Evolutionary conservation across 305 asterid species (phyloP).

Genomic region (Stenogyne calaminthoides): DNA sequence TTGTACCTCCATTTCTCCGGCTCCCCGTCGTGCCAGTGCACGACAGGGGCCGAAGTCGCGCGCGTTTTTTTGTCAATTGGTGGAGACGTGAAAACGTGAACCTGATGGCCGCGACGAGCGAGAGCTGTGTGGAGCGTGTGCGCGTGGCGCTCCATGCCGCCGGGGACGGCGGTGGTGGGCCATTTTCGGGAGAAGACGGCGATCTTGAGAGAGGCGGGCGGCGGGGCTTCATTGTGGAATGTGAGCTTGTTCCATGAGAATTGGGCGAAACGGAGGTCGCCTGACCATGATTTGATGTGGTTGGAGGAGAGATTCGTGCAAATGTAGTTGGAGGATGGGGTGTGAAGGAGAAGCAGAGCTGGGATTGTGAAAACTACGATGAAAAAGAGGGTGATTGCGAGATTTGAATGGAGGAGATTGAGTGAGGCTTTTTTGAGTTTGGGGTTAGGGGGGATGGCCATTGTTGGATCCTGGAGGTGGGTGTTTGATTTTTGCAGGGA

Average conservation of each 20-base stretch:
- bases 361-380: slow-evolving; percentile 82
- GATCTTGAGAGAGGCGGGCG: slow-evolving; percentile 44
- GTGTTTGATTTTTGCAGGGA: too few species aligned
- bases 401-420: slow-evolving; percentile 61
- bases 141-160: slow-evolving; percentile 97
- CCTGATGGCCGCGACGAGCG: slow-evolving; percentile 67
- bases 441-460: too few species aligned
- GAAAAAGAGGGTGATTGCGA: slow-evolving; percentile 72
- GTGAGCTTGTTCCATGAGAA: slow-evolving; percentile 74
- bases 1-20: slow-evolving; percentile 70
- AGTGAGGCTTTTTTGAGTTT: slow-evolving; percentile 47
- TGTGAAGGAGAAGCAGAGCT: slow-evolving; percentile 72
- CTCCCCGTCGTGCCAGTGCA: slow-evolving; percentile 78
- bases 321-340: slow-evolving; percentile 49
- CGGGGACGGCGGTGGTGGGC: slow-evolving; percentile 70
- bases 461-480: slow-evolving; percentile 23
- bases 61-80: slow-evolving; percentile 2
- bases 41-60: slow-evolving; percentile 38
- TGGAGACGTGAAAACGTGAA: slow-evolving; percentile 84
- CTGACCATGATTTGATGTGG: slow-evolving; percentile 56
- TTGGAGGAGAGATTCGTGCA: slow-evolving; percentile 45
- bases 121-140: slow-evolving; percentile 71
- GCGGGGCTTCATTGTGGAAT: slow-evolving; percentile 34
- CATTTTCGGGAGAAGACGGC: slow-evolving; percentile 95
- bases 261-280: slow-evolving; percentile 67